Evolutionary conservation across 805 yeast species (phyloP).

Genomic region (Pichia heedii): DNA sequence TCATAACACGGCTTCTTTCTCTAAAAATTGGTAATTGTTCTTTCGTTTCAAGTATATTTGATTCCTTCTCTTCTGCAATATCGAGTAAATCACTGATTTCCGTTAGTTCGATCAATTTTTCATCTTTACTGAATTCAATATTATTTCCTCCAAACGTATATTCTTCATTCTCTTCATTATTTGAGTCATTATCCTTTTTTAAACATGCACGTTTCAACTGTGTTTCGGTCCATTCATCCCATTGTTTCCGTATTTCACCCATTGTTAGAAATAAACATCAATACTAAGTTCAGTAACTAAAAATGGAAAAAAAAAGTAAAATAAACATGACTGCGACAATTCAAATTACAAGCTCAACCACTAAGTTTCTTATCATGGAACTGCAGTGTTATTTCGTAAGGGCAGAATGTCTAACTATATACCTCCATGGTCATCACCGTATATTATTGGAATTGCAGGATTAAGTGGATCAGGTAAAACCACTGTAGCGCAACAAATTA

Average conservation of each 20-base stretch:
- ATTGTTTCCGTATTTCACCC: background rate
- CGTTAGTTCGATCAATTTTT: conserved; percentile 17
- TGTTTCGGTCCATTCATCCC: conserved; percentile 42
- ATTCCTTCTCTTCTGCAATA: conserved; percentile 46
- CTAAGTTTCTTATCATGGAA: too few relatives aligned
- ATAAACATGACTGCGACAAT: too few relatives aligned
- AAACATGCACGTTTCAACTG: conserved; percentile 36
- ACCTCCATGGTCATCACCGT: conserved; percentile 88
- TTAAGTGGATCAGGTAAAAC: conserved; percentile 90
- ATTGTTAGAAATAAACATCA: background rate
- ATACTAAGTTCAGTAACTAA: too few relatives aligned
- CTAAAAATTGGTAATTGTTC: conserved; percentile 68
- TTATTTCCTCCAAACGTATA: conserved; percentile 29
- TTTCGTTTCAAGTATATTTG: conserved; percentile 45
- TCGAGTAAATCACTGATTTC: conserved; percentile 28
- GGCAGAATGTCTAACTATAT: conserved; percentile 31
- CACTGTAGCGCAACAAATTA: conserved; percentile 76
- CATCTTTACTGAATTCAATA: conserved; percentile 61
- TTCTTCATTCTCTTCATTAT: background rate
- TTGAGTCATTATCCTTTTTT: conserved; percentile 14
- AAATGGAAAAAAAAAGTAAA: too few relatives aligned
- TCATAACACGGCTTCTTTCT: conserved; percentile 50
- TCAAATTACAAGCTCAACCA: too few relatives aligned
- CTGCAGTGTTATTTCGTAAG: too few relatives aligned
- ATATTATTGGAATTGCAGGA: conserved; percentile 82